These are phyloP conservation scores for Aureobasidium melanogenum DNA, from an alignment of 2,329 filamentous ascomycete species.

Conservation along the genomic window DNA sequence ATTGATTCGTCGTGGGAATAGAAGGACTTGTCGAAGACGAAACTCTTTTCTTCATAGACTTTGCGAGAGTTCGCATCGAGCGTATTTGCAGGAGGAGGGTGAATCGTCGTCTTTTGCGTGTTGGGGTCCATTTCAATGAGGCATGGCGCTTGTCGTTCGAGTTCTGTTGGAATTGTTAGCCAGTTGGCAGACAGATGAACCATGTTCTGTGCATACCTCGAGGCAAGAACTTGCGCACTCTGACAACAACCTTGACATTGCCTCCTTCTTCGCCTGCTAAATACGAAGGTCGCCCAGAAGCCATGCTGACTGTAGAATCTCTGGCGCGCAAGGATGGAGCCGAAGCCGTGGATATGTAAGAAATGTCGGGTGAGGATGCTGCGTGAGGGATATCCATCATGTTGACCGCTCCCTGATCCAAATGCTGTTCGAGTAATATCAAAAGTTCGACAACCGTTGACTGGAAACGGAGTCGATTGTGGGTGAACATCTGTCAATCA, in stretches of 20 bases:
- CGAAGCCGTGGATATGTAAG: slow-evolving; percentile 27
- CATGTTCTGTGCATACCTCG: slow-evolving; percentile 27
- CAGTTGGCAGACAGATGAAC: neutral
- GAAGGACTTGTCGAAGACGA: slow-evolving; percentile 96
- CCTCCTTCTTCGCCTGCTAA: slow-evolving; percentile 29
- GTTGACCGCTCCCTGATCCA: neutral
- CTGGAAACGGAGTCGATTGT: slow-evolving; percentile 5
- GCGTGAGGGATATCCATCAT: neutral
- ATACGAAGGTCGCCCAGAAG: slow-evolving; percentile 16
- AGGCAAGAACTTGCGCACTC: slow-evolving; percentile 39
- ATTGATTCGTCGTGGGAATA: slow-evolving; percentile 83
- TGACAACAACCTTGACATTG: slow-evolving; percentile 44
- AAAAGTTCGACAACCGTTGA: slow-evolving; percentile 3
- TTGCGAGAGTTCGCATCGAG: slow-evolving; percentile 53
- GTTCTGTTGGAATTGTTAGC: slow-evolving; percentile 49
- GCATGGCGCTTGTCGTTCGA: slow-evolving; percentile 70
- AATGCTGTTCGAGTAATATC: slow-evolving; percentile 5
- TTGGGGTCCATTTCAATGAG: slow-evolving; percentile 85
- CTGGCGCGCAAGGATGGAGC: slow-evolving; percentile 33
- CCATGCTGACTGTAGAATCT: slow-evolving; percentile 23
- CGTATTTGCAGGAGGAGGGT: slow-evolving; percentile 46
- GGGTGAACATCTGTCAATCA: slow-evolving; percentile 5
- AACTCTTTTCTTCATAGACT: slow-evolving; percentile 75
- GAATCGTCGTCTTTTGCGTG: slow-evolving; percentile 75
- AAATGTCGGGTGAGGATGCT: slow-evolving; percentile 7